Percentiles rank a stretch among this genome's conserved stretches.
phyloP scores from a whole-genome alignment of 164 flowering plant species.

The Brasenia schreberi region DNA sequence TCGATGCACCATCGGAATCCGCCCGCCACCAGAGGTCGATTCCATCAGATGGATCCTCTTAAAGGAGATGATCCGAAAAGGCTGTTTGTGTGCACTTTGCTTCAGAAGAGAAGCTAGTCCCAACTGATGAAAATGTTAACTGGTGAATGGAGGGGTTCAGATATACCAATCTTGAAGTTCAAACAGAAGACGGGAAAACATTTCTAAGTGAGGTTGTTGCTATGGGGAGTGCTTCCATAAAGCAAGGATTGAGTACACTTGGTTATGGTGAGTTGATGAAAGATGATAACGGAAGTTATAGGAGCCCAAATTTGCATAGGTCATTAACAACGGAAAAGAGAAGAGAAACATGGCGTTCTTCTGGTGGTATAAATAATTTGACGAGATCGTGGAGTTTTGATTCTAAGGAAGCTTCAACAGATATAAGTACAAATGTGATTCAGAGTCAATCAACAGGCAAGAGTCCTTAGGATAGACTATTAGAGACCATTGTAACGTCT shows the following conservation, averaged over 20 bases:
- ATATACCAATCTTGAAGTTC: slow-evolving; percentile 59
- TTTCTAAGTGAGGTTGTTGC: slow-evolving; percentile 92
- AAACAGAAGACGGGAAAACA: slow-evolving; percentile 68
- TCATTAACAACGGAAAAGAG: slow-evolving; percentile 66
- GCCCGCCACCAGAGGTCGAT: too few relatives aligned
- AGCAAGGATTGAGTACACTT: slow-evolving; percentile 62
- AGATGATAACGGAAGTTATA: slow-evolving; percentile 68
- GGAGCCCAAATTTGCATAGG: slow-evolving; percentile 63
- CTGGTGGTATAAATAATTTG: slow-evolving; percentile 31
- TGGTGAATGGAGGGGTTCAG: slow-evolving; percentile 89
- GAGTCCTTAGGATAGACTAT: slow-evolving; percentile 71
- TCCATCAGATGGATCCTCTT: slow-evolving; percentile 68
- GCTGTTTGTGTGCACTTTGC: slow-evolving; percentile 67
- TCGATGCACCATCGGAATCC: too few relatives aligned
- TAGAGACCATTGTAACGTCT: slow-evolving; percentile 83
- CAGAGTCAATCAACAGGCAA: slow-evolving; percentile 32
- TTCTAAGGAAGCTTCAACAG: slow-evolving; percentile 21
- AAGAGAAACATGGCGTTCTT: slow-evolving; percentile 23
- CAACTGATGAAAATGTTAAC: slow-evolving; percentile 43
- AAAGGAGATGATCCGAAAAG: slow-evolving; percentile 93
- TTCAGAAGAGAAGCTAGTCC: slow-evolving; percentile 46
- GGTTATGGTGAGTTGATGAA: slow-evolving; percentile 43
- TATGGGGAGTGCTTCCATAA: slow-evolving; percentile 83
- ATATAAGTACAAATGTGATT: slow-evolving; percentile 27
- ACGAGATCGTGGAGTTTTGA: slow-evolving; percentile 57